A percentile compares a stretch with the other conserved stretches of the same genome.
These are phyloP conservation scores for Phytopythium helicoides DNA, from an alignment of 352 stramenopile species.

Conservation along the genomic window DNA sequence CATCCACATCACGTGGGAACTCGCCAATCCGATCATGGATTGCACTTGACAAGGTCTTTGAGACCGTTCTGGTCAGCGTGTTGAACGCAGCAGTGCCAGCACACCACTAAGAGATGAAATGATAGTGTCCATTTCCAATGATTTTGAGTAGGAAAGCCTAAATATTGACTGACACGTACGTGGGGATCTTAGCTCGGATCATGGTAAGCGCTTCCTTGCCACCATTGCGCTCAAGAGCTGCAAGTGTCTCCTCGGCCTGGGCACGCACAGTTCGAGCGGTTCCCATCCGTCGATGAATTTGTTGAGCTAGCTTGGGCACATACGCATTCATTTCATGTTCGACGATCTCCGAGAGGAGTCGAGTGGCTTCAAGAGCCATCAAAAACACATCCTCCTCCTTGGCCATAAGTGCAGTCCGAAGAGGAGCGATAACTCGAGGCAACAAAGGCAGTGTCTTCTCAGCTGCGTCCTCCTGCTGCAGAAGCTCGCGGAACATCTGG, in stretches of 20 bases:
- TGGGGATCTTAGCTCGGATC: conserved; percentile 78
- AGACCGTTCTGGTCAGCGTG: background rate
- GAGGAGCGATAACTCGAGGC: conserved; percentile 52
- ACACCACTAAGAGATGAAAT: no score
- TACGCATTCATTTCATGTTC: conserved; percentile 77
- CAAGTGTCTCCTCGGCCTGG: conserved; percentile 62
- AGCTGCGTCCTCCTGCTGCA: conserved; percentile 55
- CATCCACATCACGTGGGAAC: background rate
- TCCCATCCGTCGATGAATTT: conserved; percentile 72
- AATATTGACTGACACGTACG: conserved; percentile 54
- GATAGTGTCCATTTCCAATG: no score
- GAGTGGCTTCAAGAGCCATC: conserved; percentile 63
- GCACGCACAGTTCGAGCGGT: conserved; percentile 47
- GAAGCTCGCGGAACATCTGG: conserved; percentile 67
- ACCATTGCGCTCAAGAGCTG: conserved; percentile 64
- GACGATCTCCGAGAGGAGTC: conserved; percentile 58
- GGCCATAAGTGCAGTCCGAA: conserved; percentile 61
- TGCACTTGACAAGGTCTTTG: no score
- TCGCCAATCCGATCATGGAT: no score
- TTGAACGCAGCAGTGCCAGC: no score
- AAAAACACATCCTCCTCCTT: conserved; percentile 73
- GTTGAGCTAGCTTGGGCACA: conserved; percentile 67
- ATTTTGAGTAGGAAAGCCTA: background rate
- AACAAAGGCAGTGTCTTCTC: conserved; percentile 61
- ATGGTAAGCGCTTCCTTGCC: conserved; percentile 72